phyloP scores from a whole-genome alignment of 176 grass and related monocot species.

The Avena eriantha region DNA sequence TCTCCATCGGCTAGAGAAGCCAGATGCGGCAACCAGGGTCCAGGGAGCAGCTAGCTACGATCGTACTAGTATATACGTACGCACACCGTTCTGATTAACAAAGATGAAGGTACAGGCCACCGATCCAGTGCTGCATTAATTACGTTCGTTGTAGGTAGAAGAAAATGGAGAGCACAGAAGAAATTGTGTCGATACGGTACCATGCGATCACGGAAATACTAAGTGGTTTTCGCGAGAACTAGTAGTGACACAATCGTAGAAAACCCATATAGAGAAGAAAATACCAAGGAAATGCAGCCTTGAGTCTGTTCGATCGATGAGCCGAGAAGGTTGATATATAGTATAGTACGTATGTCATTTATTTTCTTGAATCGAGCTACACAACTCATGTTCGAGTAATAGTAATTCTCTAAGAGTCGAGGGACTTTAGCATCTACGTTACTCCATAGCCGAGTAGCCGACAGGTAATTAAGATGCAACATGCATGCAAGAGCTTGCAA shows the following conservation, averaged over 20 bases:
- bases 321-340: no score
- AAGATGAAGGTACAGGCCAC: not conserved
- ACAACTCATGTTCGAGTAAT: not conserved
- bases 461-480: no score
- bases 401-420: not conserved
- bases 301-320: no score
- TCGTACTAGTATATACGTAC: not conserved
- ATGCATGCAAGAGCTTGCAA: not conserved
- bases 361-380: not conserved
- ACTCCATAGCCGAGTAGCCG: no score
- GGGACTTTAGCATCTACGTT: not conserved
- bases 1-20: not conserved
- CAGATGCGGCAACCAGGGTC: constrained; percentile 6
- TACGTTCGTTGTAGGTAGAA: not conserved
- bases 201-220: no score
- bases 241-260: no score
- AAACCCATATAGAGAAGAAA: no score
- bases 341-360: not conserved
- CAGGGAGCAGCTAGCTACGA: no score
- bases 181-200: not conserved
- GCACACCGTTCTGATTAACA: not conserved
- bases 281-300: no score
- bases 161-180: not conserved
- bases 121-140: not conserved
- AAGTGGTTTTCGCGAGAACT: no score